Conservation (phyloP, 176 grass and related monocot genomes). For the Rhynchospora pubera region DNA sequence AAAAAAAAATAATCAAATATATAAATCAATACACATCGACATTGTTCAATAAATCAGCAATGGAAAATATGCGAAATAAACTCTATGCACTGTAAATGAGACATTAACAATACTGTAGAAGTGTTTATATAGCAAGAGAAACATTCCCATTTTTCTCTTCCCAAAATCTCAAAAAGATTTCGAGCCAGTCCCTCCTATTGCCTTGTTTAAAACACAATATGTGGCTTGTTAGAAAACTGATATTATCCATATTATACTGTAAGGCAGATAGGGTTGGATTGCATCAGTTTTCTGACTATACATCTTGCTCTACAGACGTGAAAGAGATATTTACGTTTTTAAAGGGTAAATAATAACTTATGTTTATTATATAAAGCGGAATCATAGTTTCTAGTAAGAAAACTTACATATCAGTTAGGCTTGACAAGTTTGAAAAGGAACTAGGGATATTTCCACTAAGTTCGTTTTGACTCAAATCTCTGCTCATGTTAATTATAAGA, state of each 20-base stretch:
- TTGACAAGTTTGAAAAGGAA: slow-evolving; percentile 46
- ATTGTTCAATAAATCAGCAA: slow-evolving; percentile 16
- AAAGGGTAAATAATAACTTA: background rate
- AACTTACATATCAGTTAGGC: slow-evolving; percentile 68
- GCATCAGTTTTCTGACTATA: background rate
- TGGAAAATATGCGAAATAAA: background rate
- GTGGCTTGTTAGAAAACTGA: background rate
- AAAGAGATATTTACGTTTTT: background rate
- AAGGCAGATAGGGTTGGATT: background rate
- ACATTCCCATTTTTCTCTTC: background rate
- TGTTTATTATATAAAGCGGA: background rate
- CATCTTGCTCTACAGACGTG: background rate
- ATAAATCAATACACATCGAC: background rate
- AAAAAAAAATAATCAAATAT: slow-evolving; percentile 14
- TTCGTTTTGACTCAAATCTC: slow-evolving; percentile 67
- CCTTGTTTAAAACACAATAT: background rate
- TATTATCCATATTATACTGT: background rate
- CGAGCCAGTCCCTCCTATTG: background rate
- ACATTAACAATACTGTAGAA: background rate
- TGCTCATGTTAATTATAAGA: slow-evolving; percentile 21
- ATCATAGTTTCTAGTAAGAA: background rate
- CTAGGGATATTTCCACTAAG: slow-evolving; percentile 56
- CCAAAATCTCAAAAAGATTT: background rate
- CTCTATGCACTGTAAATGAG: background rate
- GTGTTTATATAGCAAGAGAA: background rate